Base-by-base conservation (phyloP, 768 basidiomycete species). In the Hygrophoropsis aurantiaca region DNA sequence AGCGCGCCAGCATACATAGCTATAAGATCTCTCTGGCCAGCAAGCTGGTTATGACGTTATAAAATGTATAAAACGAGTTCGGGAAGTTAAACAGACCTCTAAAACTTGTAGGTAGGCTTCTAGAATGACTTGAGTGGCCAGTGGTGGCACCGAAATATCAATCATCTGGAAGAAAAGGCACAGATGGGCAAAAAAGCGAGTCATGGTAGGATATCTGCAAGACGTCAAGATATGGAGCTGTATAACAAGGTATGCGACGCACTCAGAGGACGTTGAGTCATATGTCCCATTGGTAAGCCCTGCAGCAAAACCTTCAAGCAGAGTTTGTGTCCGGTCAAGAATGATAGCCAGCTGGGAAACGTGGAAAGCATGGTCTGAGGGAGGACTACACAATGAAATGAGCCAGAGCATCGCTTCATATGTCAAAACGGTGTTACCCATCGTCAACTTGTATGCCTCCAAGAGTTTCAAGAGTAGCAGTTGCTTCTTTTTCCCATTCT, bases 1-100 rank as follows among this genome's bases (percentile, higher is more conserved):
- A 98, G 70, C 23, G 90, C 90, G 11, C 90, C 83, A 5, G 93
- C 93, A 63, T 99, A 98, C 74, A 97, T 81, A 0, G 95, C 94
- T 11, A 98, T 93, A 15, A 98, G 77, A 34, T 87, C 82, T 26
- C 90, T 78, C 66, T 94, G 77, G 15, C 87, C 89, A 15, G 89
- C 86, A 34, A 74, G 73, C 84, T 88, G 53, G 10, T 43, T 44
- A 40, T 23, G 40, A 27, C 27, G 2, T 38, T 13, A 20, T 42
- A 47, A 27, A 38, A 24, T 20, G 37, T 10, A 44, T n/a, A 6
- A 32, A n/a, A 16, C 13, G 1, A 42, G 18, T 9, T 23, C 8
- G 41, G 35, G 46, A 16, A 23, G 27, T 8, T 10, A 26, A 34
- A 53, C 77, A 38, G 21, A 85, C 88, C 75, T 97, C 91, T 3